Evolutionary conservation across 306 rosid genomes (phyloP).

Genomic region (Rubus parviflorus): DNA sequence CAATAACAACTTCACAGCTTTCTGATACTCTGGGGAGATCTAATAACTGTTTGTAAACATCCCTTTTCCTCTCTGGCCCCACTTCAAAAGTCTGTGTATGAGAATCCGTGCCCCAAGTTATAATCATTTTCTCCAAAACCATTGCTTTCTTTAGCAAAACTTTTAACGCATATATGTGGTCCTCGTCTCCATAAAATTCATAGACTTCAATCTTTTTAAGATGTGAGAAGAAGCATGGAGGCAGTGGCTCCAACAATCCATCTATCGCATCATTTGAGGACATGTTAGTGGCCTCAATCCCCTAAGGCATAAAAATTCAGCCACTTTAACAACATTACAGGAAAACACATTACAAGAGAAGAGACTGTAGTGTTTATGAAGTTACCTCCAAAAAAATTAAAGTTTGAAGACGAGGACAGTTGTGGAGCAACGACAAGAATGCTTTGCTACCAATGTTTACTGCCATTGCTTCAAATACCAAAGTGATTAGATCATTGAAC

Average conservation of each 20-base stretch:
- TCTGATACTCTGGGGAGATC: neutral
- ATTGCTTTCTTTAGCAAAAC: slow-evolving; percentile 3
- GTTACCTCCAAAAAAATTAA: neutral
- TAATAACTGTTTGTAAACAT: neutral
- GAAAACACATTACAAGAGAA: neutral
- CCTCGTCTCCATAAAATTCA: neutral
- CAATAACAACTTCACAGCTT: neutral
- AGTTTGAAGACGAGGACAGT: neutral
- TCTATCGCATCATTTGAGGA: neutral
- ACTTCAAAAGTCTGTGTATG: no score
- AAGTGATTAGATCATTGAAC: neutral
- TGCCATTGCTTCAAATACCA: neutral
- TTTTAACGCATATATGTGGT: neutral
- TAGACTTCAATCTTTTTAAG: neutral
- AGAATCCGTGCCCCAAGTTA: neutral
- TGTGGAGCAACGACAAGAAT: neutral
- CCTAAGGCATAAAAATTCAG: neutral
- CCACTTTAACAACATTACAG: neutral
- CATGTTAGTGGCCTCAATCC: neutral
- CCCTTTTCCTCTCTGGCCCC: neutral
- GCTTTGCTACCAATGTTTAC: neutral
- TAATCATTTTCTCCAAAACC: neutral
- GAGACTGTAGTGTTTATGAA: neutral
- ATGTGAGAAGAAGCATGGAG: neutral
- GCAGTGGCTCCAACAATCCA: neutral